phyloP scores from a whole-genome alignment of 495 filamentous ascomycete genomes.

The Sporormia fimetaria region DNA sequence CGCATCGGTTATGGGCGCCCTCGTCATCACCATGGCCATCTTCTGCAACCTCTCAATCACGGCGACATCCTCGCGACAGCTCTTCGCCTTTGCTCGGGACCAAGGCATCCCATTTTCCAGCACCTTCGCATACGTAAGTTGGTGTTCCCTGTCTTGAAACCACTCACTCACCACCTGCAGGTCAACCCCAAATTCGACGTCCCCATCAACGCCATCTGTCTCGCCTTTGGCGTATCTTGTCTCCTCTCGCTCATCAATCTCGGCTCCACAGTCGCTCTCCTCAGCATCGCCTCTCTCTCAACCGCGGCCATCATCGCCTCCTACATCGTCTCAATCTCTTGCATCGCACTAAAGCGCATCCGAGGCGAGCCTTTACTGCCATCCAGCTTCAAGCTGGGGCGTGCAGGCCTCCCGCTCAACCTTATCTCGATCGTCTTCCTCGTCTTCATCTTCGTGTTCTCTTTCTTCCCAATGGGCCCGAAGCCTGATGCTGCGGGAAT shows the following conservation, averaged over 20 bases:
- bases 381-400: slow-evolving; percentile 41
- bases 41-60: slow-evolving; percentile 43
- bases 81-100: slow-evolving; percentile 50
- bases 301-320: slow-evolving; percentile 38
- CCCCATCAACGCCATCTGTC: slow-evolving; percentile 42
- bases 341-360: slow-evolving; percentile 35
- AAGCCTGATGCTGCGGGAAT: slow-evolving; percentile 27
- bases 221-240: slow-evolving; percentile 27
- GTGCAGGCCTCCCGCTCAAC: slow-evolving; percentile 41
- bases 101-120: slow-evolving; percentile 43
- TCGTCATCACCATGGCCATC: slow-evolving; percentile 40
- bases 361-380: slow-evolving; percentile 32
- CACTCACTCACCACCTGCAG: background rate
- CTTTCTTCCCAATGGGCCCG: slow-evolving; percentile 41
- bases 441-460: slow-evolving; percentile 41
- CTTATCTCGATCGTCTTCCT: slow-evolving; percentile 35
- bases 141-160: background rate
- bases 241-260: slow-evolving; percentile 32
- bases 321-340: slow-evolving; percentile 41
- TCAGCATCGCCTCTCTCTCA: slow-evolving; percentile 40
- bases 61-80: slow-evolving; percentile 46
- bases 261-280: slow-evolving; percentile 39
- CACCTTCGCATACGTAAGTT: slow-evolving; percentile 40
- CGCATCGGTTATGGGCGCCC: slow-evolving; percentile 39
- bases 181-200: slow-evolving; percentile 42